These are phyloP conservation scores for Suillus spraguei DNA, from an alignment of 768 basidiomycete genomes.

Conservation along the genomic window DNA sequence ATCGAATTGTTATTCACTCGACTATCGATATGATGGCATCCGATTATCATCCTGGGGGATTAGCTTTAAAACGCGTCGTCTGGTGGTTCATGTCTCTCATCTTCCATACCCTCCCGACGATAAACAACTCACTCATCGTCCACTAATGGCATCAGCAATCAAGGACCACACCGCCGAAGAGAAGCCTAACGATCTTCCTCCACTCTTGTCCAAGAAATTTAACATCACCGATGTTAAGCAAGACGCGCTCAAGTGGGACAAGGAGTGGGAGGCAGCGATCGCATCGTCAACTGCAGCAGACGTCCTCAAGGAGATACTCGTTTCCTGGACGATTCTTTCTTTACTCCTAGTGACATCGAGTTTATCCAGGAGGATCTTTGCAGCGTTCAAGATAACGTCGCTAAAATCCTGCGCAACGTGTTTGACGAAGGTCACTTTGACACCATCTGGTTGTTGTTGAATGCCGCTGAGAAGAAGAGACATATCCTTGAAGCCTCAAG, in stretches of 20 bases:
- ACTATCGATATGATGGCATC: not conserved
- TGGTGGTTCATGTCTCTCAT: not conserved
- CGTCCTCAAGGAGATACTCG: conserved; percentile 13
- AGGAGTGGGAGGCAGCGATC: conserved; percentile 23
- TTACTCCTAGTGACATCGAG: not conserved
- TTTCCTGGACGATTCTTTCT: not conserved
- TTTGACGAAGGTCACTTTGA: conserved; percentile 11
- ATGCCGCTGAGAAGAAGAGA: conserved; percentile 14
- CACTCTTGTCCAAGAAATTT: conserved; percentile 8
- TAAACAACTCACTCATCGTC: not conserved
- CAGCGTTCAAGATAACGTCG: not conserved
- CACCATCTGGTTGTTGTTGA: conserved; percentile 22
- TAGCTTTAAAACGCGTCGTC: conserved; percentile 4
- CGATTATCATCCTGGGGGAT: not conserved
- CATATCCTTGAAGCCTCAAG: conserved; percentile 19
- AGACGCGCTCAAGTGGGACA: conserved; percentile 21
- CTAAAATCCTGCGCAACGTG: not conserved
- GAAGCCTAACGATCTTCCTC: not conserved
- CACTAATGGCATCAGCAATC: not conserved
- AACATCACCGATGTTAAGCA: conserved; percentile 12
- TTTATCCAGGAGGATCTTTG: conserved; percentile 9
- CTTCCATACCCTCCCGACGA: not conserved
- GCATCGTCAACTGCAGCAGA: conserved; percentile 15
- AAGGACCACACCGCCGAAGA: not conserved
- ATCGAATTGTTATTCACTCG: not conserved